phyloP scores from a whole-genome alignment of 352 stramenopile genomes.

The Phytophthora lateralis region DNA sequence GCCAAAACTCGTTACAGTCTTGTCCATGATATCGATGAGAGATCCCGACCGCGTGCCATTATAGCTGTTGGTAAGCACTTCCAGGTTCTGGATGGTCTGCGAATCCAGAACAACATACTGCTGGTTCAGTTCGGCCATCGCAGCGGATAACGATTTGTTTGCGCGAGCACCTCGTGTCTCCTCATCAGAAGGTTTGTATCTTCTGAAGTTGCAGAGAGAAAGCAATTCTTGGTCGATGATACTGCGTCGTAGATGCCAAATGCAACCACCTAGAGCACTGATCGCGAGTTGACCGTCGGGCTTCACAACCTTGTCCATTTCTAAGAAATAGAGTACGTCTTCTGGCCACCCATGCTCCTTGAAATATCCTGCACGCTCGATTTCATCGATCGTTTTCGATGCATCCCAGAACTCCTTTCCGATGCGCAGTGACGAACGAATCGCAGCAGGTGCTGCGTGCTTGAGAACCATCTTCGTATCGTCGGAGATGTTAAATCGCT shows the following conservation, averaged over 20 bases:
- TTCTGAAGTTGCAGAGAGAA: conserved; percentile 77
- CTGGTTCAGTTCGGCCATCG: conserved; percentile 67
- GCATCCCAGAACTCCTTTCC: conserved; percentile 92
- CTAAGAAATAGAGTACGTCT: conserved; percentile 61
- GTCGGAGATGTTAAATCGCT: conserved; percentile 65
- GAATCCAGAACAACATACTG: conserved; percentile 96
- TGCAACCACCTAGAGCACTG: conserved; percentile 73
- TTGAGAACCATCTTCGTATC: conserved; percentile 82
- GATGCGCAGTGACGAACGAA: conserved; percentile 68
- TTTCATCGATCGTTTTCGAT: conserved; percentile 89
- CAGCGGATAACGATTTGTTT: conserved; percentile 31
- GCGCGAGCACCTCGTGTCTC: conserved; percentile 36
- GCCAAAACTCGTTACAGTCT: conserved; percentile 94
- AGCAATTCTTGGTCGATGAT: conserved; percentile 87
- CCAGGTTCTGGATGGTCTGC: conserved; percentile 97
- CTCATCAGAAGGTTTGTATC: conserved; percentile 83
- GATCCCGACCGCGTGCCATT: conserved; percentile 91
- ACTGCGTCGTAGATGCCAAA: conserved; percentile 81
- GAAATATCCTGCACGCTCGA: conserved; percentile 91
- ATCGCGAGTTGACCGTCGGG: conserved; percentile 63
- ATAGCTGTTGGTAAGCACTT: conserved; percentile 93
- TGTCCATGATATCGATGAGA: conserved; percentile 92
- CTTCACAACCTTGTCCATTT: conserved; percentile 76
- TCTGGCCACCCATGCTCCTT: conserved; percentile 73
- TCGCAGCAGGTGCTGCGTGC: conserved; percentile 58